Evolutionary conservation across 2,329 filamentous ascomycete genomes (phyloP).

Genomic region (Hortaea werneckii): DNA sequence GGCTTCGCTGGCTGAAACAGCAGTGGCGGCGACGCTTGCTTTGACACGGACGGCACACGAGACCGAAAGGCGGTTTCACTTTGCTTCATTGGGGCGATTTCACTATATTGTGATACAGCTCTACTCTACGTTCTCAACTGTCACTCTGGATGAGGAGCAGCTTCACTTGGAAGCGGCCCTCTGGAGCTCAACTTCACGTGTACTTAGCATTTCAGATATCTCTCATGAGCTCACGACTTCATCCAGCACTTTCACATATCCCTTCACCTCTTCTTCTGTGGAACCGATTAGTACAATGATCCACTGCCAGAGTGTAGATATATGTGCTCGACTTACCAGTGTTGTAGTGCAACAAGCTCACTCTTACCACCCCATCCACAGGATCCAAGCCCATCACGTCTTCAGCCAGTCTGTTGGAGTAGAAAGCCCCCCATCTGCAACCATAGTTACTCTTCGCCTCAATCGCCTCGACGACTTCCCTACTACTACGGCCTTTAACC

Average conservation of each 20-base stretch:
- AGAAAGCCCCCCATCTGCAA: slow-evolving; percentile 59
- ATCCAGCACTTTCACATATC: slow-evolving; percentile 44
- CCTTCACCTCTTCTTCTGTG: slow-evolving; percentile 47
- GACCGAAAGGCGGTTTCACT: too few relatives aligned
- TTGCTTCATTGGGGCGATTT: too few relatives aligned
- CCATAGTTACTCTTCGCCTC: slow-evolving; percentile 51
- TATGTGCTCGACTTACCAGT: slow-evolving; percentile 41
- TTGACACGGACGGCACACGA: too few relatives aligned
- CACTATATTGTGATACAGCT: too few relatives aligned
- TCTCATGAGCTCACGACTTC: slow-evolving; percentile 26
- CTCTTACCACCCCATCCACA: slow-evolving; percentile 54
- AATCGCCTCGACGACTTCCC: slow-evolving; percentile 51
- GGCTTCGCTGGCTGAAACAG: background rate
- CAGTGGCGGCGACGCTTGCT: too few relatives aligned
- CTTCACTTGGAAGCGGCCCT: background rate
- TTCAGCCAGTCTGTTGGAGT: slow-evolving; percentile 52
- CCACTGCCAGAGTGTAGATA: background rate
- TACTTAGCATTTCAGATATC: background rate
- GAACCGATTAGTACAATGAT: slow-evolving; percentile 1
- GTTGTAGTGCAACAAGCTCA: slow-evolving; percentile 68
- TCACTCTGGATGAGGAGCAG: too few relatives aligned
- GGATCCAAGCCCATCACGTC: slow-evolving; percentile 47
- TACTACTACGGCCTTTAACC: slow-evolving; percentile 47
- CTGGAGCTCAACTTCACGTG: background rate
- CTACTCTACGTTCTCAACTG: too few relatives aligned